Evolutionary conservation across 1,284 basidiomycete species (phyloP).

Genomic region (Rhodotorula sp.): DNA sequence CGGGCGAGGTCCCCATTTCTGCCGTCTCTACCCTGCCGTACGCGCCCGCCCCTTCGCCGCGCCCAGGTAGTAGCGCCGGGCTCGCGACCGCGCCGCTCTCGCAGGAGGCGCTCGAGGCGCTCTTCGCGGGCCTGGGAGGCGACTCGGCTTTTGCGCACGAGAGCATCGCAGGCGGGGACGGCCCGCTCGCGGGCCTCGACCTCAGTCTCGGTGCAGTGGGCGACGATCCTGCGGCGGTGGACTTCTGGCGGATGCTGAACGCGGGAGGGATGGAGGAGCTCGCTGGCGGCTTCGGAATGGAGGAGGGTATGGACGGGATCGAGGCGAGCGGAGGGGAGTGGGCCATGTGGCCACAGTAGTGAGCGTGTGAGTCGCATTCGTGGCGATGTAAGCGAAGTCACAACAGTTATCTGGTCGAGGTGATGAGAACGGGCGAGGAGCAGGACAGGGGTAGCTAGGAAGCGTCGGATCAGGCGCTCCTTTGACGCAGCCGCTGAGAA

Average conservation of each 20-base stretch:
- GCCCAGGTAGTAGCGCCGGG: neutral
- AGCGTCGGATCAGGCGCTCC: too few species aligned
- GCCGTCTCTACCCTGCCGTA: neutral
- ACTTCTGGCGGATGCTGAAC: neutral
- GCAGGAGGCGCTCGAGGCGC: constrained; percentile 9
- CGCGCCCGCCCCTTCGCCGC: neutral
- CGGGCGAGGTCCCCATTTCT: neutral
- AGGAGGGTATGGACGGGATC: neutral
- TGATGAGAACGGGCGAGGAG: too few species aligned
- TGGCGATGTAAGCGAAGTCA: neutral
- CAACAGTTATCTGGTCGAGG: too few species aligned
- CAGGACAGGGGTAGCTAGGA: too few species aligned
- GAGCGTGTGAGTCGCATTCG: too few species aligned
- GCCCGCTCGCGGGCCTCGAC: neutral
- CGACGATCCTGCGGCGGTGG: neutral
- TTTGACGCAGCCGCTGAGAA: neutral
- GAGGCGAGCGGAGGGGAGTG: neutral
- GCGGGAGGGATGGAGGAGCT: neutral
- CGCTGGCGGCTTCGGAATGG: too few species aligned
- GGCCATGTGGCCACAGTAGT: neutral
- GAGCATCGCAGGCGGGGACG: neutral
- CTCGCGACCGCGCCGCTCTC: neutral
- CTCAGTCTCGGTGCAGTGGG: neutral
- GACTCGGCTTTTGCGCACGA: neutral
- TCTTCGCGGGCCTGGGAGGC: constrained; percentile 4